Conservation (phyloP, 2,329 filamentous ascomycete species). For the Ambrosiella beaveri region DNA sequence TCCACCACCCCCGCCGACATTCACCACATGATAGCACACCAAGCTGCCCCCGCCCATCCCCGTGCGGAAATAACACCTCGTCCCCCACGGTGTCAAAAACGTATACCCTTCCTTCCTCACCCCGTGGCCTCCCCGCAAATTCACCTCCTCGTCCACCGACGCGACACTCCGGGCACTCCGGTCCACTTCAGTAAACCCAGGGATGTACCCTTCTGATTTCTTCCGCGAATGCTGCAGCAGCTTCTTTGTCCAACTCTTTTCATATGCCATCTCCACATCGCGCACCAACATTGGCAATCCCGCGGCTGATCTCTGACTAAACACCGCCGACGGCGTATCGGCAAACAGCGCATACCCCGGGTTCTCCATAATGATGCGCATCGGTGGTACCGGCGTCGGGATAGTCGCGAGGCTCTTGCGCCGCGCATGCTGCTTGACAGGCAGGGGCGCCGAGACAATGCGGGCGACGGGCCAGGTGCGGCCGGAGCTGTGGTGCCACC, state of each 20-base stretch:
- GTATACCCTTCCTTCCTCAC: constrained; percentile 49
- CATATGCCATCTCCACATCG: constrained; percentile 40
- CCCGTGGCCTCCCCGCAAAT: constrained; percentile 25
- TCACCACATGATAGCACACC: constrained; percentile 56
- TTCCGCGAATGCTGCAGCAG: constrained; percentile 12
- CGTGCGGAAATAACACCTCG: constrained; percentile 70
- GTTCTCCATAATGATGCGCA: constrained; percentile 12
- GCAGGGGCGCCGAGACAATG: constrained; percentile 5
- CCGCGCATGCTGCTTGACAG: constrained; percentile 1
- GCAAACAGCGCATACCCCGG: constrained; percentile 10
- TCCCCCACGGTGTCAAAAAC: constrained; percentile 75
- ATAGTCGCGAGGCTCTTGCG: constrained; percentile 5
- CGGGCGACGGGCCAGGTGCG: constrained; percentile 10
- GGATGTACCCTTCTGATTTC: constrained; percentile 4
- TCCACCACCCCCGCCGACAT: constrained; percentile 19
- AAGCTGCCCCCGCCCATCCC: constrained; percentile 58
- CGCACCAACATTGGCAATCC: constrained; percentile 23
- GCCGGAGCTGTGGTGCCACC: constrained; percentile 7
- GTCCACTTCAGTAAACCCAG: neutral
- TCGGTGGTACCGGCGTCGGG: constrained; percentile 3
- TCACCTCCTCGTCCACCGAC: constrained; percentile 5
- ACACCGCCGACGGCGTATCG: constrained; percentile 14
- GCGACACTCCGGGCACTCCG: neutral
- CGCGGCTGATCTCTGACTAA: neutral
- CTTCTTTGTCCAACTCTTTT: constrained; percentile 21